Evolutionary conservation across 2,329 filamentous ascomycete genomes (phyloP).

Genomic region (Echinosphaeria canescens): DNA sequence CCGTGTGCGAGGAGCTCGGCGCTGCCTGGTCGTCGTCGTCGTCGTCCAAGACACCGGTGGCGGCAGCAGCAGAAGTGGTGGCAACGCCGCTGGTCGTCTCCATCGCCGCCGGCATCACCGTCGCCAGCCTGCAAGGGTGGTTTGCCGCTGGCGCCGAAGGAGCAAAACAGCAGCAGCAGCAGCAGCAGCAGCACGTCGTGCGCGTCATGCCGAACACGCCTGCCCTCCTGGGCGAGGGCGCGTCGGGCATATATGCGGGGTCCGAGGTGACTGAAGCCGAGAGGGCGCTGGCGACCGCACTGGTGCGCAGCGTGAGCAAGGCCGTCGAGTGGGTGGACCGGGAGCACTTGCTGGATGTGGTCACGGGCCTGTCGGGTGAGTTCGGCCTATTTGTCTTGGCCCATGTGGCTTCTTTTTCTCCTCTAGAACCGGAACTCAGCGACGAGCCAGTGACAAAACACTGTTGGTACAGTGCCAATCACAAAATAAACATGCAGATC

Average conservation of each 20-base stretch:
- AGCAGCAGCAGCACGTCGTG: conserved; percentile 19
- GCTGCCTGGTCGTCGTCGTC: conserved; percentile 10
- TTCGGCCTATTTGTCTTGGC: neutral
- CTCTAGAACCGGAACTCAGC: no score
- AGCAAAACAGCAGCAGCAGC: no score
- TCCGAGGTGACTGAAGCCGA: conserved; percentile 17
- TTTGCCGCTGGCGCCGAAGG: conserved; percentile 13
- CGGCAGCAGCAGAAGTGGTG: conserved; percentile 6
- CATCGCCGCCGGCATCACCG: conserved; percentile 25
- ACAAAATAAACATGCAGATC: no score
- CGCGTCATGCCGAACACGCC: conserved; percentile 31
- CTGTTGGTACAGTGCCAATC: no score
- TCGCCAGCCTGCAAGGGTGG: conserved; percentile 19
- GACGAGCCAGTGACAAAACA: no score
- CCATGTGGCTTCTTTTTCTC: conserved; percentile 1
- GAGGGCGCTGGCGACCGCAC: conserved; percentile 16
- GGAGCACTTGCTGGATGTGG: conserved; percentile 25
- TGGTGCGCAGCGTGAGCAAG: conserved; percentile 22
- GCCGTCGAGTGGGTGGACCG: conserved; percentile 24
- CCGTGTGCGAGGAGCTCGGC: conserved; percentile 22
- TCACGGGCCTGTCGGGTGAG: conserved; percentile 25
- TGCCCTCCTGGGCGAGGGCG: conserved; percentile 25
- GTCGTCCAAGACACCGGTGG: no score
- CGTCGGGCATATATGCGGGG: conserved; percentile 22
- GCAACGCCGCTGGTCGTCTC: conserved; percentile 23